phyloP scores from a whole-genome alignment of 2,329 filamentous ascomycete genomes.

The Colletotrichum sp. region DNA sequence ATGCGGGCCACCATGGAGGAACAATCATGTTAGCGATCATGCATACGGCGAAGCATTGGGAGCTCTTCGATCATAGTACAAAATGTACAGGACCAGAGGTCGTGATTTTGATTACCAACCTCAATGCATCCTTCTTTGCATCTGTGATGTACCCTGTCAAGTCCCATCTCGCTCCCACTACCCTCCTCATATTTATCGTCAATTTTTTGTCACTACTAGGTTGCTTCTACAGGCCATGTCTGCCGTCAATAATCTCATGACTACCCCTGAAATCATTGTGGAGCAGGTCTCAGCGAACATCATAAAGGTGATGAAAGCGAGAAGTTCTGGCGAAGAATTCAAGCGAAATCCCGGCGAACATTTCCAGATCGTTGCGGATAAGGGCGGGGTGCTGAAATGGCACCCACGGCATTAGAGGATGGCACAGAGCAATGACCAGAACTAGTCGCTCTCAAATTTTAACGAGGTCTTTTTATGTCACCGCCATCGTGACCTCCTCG shows the following conservation, averaged over 20 bases:
- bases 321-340: not conserved
- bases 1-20: not conserved
- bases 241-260: not conserved
- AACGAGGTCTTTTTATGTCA: not conserved
- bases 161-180: rapidly evolving
- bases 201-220: not conserved
- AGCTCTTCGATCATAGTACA: not conserved
- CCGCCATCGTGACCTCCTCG: rapidly evolving
- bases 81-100: not conserved
- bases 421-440: not conserved
- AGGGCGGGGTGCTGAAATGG: not conserved
- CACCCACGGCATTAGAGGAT: not conserved
- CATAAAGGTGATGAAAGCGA: not conserved
- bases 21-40: not conserved
- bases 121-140: not conserved
- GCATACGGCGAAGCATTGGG: not conserved
- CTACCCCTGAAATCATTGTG: not conserved
- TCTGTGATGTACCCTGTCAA: not conserved
- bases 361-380: not conserved
- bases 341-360: not conserved
- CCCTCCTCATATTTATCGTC: not conserved
- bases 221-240: not conserved
- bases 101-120: not conserved
- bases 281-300: not conserved
- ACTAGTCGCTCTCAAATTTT: not conserved